These are phyloP conservation scores for Tulasnella sp. DNA, from an alignment of 768 basidiomycete species.

Conservation along the genomic window DNA sequence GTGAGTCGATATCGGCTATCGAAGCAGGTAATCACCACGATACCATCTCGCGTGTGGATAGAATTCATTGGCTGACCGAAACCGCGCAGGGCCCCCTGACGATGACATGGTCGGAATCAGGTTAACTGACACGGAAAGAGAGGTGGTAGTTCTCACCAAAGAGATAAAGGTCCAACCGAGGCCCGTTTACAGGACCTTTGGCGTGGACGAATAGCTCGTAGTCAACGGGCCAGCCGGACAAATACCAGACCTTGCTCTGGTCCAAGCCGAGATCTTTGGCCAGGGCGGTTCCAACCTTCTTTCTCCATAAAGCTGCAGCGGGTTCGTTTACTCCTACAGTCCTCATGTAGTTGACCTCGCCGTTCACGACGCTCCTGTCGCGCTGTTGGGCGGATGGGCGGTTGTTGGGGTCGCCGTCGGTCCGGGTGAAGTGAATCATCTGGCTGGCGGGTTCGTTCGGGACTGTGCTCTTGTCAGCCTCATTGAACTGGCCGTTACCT, in stretches of 20 bases:
- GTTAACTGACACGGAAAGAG: constrained; percentile 11
- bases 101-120: constrained; percentile 45
- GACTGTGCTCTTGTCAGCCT: constrained; percentile 8
- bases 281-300: constrained; percentile 24
- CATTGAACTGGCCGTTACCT: background rate
- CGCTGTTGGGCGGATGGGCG: constrained; percentile 6
- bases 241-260: constrained; percentile 15
- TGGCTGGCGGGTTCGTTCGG: constrained; percentile 10
- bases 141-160: constrained; percentile 47
- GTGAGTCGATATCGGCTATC: constrained; percentile 37
- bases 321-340: constrained; percentile 19
- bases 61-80: constrained; percentile 82
- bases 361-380: constrained; percentile 11
- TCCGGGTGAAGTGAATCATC: constrained; percentile 21
- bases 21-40: constrained; percentile 49
- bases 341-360: constrained; percentile 17
- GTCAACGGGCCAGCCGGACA: constrained; percentile 44
- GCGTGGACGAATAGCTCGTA: constrained; percentile 74
- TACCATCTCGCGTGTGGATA: constrained; percentile 68
- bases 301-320: constrained; percentile 17
- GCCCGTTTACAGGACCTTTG: constrained; percentile 52
- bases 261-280: constrained; percentile 20
- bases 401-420: constrained; percentile 16
- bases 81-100: constrained; percentile 35
- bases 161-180: constrained; percentile 75